Percentiles rank a stretch among this genome's conserved stretches.
Evolutionary conservation across 169 alveolate species (phyloP).

Genomic region (Perkinsus chesapeaki): DNA sequence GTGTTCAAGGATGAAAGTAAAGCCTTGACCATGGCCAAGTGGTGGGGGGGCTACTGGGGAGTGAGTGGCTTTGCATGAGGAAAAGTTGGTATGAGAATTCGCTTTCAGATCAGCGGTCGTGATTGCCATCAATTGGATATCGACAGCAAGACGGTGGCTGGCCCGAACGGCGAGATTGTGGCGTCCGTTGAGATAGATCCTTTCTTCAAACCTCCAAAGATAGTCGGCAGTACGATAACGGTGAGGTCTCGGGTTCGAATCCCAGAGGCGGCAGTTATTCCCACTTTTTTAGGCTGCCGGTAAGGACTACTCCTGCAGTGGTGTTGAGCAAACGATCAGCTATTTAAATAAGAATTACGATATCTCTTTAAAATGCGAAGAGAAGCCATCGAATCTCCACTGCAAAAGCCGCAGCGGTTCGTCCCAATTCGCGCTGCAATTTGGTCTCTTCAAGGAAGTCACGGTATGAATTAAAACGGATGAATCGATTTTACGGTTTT

Average conservation of each 20-base stretch:
- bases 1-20: neutral
- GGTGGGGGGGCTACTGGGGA: neutral
- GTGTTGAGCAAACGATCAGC: neutral
- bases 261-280: neutral
- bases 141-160: neutral
- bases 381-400: neutral
- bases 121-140: neutral
- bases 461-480: neutral
- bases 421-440: neutral
- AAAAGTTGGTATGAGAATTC: neutral
- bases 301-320: neutral
- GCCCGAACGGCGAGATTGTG: neutral
- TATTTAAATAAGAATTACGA: neutral
- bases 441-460: neutral
- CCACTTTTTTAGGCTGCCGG: neutral
- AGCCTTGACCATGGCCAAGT: neutral
- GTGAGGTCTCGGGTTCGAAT: neutral
- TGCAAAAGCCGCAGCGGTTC: neutral
- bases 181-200: neutral
- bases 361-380: neutral
- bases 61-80: neutral
- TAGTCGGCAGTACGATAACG: neutral
- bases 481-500: neutral
- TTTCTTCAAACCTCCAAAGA: neutral
- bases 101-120: neutral